A percentile compares a stretch with the other conserved stretches of the same genome.
Evolutionary conservation across 768 basidiomycete genomes (phyloP).

Genomic region (Tricholoma saponaceum): DNA sequence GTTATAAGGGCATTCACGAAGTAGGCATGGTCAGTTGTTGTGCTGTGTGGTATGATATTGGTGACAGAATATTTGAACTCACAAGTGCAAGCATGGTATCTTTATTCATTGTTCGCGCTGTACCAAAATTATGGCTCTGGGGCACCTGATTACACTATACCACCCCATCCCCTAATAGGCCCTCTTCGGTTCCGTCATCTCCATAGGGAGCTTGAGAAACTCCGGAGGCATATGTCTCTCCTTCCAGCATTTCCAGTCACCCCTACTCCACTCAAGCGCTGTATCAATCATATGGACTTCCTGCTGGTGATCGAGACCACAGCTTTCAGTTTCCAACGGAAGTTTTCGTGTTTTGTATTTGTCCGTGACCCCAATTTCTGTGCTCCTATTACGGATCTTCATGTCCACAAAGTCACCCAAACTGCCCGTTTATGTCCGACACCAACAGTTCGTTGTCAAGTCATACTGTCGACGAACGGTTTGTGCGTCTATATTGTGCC

Average conservation of each 20-base stretch:
- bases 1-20: slow-evolving; percentile 88
- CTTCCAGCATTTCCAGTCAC: neutral
- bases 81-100: slow-evolving; percentile 22
- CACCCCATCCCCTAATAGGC: slow-evolving; percentile 13
- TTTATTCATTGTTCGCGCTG: slow-evolving; percentile 25
- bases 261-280: neutral
- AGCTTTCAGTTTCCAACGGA: neutral
- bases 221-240: neutral
- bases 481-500: neutral
- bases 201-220: neutral
- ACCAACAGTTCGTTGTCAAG: neutral
- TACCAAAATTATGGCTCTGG: slow-evolving; percentile 33
- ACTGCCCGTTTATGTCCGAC: neutral
- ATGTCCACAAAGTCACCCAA: neutral
- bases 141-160: slow-evolving; percentile 30
- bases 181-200: neutral
- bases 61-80: slow-evolving; percentile 3
- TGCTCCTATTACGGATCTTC: neutral
- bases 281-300: neutral
- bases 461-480: neutral
- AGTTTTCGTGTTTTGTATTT: neutral
- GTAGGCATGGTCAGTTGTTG: slow-evolving; percentile 30
- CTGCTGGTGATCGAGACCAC: neutral
- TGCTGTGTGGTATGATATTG: slow-evolving; percentile 1
- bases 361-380: neutral